These are phyloP conservation scores for Penicillium cataractarum DNA, from an alignment of 495 filamentous ascomycete species.

Conservation along the genomic window DNA sequence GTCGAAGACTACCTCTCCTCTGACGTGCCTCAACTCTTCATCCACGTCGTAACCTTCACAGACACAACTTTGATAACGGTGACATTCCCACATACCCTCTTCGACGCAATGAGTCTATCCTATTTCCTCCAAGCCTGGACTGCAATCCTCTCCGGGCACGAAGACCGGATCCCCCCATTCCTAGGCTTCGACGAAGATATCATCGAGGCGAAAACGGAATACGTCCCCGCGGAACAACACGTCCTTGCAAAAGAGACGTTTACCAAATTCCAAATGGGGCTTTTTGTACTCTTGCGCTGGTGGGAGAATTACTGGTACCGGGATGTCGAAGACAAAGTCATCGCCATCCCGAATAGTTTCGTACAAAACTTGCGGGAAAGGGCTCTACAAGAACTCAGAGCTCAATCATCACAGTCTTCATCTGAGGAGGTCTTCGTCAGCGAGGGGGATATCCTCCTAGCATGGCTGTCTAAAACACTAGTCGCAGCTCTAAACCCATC, in stretches of 20 bases:
- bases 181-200: constrained; percentile 2
- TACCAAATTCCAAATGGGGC: background rate
- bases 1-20: constrained; percentile 42
- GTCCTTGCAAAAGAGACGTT: background rate
- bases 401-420: background rate
- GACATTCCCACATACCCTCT: constrained; percentile 46
- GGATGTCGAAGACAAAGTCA: background rate
- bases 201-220: background rate
- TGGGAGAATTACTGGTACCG: constrained; percentile 2
- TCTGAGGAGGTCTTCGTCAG: background rate
- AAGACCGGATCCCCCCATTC: background rate
- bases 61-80: constrained; percentile 51
- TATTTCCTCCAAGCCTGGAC: constrained; percentile 2
- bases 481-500: background rate
- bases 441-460: constrained; percentile 1
- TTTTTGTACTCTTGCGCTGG: background rate
- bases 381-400: background rate
- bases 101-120: constrained; percentile 45
- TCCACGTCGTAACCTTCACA: constrained; percentile 51
- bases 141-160: background rate
- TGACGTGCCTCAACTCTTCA: constrained; percentile 47
- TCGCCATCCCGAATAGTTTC: background rate
- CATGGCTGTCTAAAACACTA: background rate
- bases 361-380: background rate
- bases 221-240: background rate